Evolutionary conservation across 768 basidiomycete genomes (phyloP).

Genomic region (Termitomyces sp.): DNA sequence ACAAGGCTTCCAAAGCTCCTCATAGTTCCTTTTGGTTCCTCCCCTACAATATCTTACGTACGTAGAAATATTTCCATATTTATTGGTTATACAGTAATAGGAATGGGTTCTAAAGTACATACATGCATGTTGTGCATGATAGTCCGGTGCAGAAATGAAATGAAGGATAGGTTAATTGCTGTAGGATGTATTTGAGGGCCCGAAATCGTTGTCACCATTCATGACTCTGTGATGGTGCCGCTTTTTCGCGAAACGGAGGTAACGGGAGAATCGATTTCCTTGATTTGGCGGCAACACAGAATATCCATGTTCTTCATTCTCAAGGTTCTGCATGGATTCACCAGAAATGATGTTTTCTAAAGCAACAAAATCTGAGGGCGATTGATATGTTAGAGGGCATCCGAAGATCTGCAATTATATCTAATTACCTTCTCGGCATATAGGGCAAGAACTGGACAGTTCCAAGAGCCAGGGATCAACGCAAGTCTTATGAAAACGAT

Average conservation of each 20-base stretch:
- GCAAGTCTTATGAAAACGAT: constrained; percentile 84
- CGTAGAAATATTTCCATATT: background rate
- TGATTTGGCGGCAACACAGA: constrained; percentile 3
- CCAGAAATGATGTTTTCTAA: constrained; percentile 51
- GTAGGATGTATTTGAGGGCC: constrained; percentile 18
- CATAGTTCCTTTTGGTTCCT: no score
- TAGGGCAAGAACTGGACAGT: constrained; percentile 84
- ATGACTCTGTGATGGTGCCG: constrained; percentile 21
- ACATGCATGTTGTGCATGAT: background rate
- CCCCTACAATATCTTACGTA: background rate
- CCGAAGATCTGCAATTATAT: background rate
- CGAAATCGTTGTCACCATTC: constrained; percentile 25
- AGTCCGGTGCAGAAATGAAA: background rate
- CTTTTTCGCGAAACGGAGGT: constrained; percentile 46
- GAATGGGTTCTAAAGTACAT: background rate
- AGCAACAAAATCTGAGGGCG: constrained; percentile 47
- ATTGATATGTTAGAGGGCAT: background rate
- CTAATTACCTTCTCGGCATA: constrained; percentile 79
- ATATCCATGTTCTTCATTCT: constrained; percentile 18
- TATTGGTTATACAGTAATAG: background rate
- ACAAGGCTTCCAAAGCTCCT: background rate
- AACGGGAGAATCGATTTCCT: constrained; percentile 49
- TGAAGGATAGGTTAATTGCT: background rate
- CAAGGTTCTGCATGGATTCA: constrained; percentile 8
- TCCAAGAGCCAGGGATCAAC: constrained; percentile 94